A percentile compares a stretch with the other conserved stretches of the same genome.
phyloP scores from a whole-genome alignment of 306 rosid genomes.

The Quercus glauca region DNA sequence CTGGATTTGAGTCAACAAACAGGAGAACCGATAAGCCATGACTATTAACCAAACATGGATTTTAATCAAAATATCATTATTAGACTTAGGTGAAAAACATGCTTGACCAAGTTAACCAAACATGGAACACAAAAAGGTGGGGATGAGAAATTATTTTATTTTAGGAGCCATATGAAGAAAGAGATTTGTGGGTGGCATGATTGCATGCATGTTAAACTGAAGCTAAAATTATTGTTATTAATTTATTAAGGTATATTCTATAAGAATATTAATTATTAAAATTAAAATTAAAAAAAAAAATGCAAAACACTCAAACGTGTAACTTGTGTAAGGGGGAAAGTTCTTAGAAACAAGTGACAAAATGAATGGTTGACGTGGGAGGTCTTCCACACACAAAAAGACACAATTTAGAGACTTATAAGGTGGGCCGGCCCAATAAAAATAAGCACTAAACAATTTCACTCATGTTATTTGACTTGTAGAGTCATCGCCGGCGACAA shows the following conservation, averaged over 20 bases:
- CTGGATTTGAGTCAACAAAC: rapidly evolving
- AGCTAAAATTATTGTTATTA: not conserved
- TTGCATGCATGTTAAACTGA: too few relatives aligned
- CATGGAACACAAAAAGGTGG: too few relatives aligned
- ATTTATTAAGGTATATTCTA: not conserved
- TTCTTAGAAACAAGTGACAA: not conserved
- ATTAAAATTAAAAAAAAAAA: not conserved
- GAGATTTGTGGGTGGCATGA: not conserved
- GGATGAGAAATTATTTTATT: too few relatives aligned
- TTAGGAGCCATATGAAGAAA: too few relatives aligned
- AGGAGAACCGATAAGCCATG: too few relatives aligned
- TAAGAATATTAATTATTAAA: not conserved
- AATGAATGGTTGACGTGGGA: conserved; percentile 5
- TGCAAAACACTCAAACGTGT: not conserved
- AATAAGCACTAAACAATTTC: not conserved
- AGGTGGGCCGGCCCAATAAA: not conserved
- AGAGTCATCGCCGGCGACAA: too few relatives aligned
- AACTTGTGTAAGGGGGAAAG: conserved; percentile 8
- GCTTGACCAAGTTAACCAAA: too few relatives aligned
- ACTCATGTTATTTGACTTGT: not conserved
- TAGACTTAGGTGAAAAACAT: too few relatives aligned
- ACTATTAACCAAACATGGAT: too few relatives aligned
- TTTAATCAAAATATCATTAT: too few relatives aligned
- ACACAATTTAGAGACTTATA: not conserved
- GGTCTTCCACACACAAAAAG: not conserved